Evolutionary conservation across 1,284 basidiomycete species (phyloP).

Genomic region (Pterula multifida): DNA sequence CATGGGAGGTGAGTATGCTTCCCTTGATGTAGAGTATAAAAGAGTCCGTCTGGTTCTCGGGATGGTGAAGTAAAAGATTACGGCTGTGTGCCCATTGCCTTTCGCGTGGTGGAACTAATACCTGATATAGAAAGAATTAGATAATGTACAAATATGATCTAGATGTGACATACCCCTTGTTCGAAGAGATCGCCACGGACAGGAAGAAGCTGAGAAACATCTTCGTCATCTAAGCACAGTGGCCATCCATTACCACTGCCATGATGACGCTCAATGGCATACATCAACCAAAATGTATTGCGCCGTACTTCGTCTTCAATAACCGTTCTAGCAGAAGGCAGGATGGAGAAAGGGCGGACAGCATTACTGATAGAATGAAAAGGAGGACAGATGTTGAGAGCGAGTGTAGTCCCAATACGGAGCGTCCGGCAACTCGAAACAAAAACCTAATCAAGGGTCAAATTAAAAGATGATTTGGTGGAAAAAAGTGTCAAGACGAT

Average conservation of each 20-base stretch:
- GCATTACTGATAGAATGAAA: conserved; percentile 50
- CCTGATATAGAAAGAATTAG: conserved; percentile 22
- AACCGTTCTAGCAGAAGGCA: conserved; percentile 43
- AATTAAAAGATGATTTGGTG: conserved; percentile 5
- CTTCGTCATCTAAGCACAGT: conserved; percentile 56
- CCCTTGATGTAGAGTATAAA: conserved; percentile 69
- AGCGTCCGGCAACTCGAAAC: conserved; percentile 42
- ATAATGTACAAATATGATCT: conserved; percentile 5
- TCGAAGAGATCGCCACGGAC: conserved; percentile 48
- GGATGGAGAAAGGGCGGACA: conserved; percentile 39
- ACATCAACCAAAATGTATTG: conserved; percentile 65
- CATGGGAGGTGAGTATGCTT: conserved; percentile 37
- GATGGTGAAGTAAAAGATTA: conserved; percentile 45
- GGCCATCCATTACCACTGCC: conserved; percentile 62
- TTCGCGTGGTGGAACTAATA: conserved; percentile 37
- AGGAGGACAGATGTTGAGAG: conserved; percentile 56
- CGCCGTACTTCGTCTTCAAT: conserved; percentile 59
- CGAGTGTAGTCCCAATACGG: conserved; percentile 50
- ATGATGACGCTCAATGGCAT: conserved; percentile 52
- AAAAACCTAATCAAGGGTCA: conserved; percentile 36
- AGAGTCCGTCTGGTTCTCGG: conserved; percentile 54
- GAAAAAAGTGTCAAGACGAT: conserved; percentile 7
- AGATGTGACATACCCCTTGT: conserved; percentile 35
- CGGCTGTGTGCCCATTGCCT: conserved; percentile 59
- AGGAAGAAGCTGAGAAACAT: conserved; percentile 59